A percentile compares a stretch with the other conserved stretches of the same genome.
Conservation (phyloP, 257 asterid species). For the Scutellaria baicalensis region DNA sequence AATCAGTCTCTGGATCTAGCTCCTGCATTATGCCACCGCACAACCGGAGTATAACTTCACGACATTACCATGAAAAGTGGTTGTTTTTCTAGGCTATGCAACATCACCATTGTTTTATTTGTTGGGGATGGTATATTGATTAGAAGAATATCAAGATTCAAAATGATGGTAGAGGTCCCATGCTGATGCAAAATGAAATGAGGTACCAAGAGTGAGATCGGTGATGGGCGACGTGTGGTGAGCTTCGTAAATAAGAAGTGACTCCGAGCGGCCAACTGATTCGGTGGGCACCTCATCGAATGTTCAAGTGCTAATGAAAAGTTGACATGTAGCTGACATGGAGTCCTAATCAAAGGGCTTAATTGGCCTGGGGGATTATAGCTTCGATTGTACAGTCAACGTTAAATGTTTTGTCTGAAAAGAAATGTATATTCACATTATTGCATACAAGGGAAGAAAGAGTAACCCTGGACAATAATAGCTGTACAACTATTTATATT, state of each 20-base stretch:
- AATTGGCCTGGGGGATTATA: conserved; percentile 27
- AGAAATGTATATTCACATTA: conserved; percentile 39
- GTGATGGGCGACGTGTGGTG: neutral
- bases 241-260: conserved; percentile 12
- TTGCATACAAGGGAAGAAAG: conserved; percentile 38
- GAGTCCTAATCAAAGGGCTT: conserved; percentile 16
- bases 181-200: neutral
- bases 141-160: neutral
- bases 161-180: neutral
- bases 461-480: conserved; percentile 33
- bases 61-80: neutral
- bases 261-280: neutral
- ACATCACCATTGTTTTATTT: conserved; percentile 20
- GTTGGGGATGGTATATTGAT: conserved; percentile 21
- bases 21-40: conserved; percentile 40
- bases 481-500: conserved; percentile 32
- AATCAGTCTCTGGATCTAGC: conserved; percentile 56
- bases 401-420: conserved; percentile 25
- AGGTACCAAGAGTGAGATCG: neutral
- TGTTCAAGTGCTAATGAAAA: conserved; percentile 19
- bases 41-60: conserved; percentile 31
- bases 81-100: neutral
- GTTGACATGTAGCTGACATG: conserved; percentile 23
- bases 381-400: conserved; percentile 46
- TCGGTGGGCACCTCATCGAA: conserved; percentile 9